Conservation (phyloP, 2,329 filamentous ascomycete species). For the Penicillium sp. region DNA sequence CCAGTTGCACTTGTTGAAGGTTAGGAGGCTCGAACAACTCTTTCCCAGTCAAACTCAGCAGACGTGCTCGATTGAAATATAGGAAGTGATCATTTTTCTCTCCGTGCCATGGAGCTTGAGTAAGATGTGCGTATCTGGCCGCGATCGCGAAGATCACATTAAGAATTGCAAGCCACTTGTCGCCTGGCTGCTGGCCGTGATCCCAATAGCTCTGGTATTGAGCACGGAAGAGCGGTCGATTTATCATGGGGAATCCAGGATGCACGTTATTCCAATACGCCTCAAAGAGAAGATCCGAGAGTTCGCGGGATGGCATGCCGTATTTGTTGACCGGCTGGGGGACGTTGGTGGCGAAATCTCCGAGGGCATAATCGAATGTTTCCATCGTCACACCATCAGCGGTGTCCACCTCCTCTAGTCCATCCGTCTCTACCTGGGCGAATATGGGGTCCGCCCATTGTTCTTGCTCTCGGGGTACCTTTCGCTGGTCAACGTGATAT, state of each 20-base stretch:
- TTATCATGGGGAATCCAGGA: slow-evolving; percentile 1
- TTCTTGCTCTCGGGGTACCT: not conserved
- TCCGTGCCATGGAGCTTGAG: not conserved
- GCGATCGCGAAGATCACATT: slow-evolving; percentile 1
- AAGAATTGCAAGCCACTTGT: not conserved
- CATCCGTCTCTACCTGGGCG: not conserved
- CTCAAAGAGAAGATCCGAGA: not conserved
- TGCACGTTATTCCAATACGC: slow-evolving; percentile 1
- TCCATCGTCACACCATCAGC: not conserved
- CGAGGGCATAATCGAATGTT: not conserved
- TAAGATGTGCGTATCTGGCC: not conserved
- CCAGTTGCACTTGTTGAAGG: slow-evolving; percentile 2
- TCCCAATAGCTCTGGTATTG: slow-evolving; percentile 1
- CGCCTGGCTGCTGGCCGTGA: slow-evolving; percentile 1
- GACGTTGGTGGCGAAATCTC: not conserved
- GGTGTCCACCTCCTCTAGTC: not conserved
- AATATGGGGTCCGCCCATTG: not conserved
- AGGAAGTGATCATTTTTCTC: not conserved
- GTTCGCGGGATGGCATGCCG: not conserved
- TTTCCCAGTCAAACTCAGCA: not conserved
- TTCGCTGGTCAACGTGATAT: not conserved
- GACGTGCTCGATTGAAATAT: not conserved
- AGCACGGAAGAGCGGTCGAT: not conserved
- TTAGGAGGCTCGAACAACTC: not conserved
- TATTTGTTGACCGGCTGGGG: not conserved